Conservation (phyloP, 1,139 yeast genomes). For the Kazachstania sp. region DNA sequence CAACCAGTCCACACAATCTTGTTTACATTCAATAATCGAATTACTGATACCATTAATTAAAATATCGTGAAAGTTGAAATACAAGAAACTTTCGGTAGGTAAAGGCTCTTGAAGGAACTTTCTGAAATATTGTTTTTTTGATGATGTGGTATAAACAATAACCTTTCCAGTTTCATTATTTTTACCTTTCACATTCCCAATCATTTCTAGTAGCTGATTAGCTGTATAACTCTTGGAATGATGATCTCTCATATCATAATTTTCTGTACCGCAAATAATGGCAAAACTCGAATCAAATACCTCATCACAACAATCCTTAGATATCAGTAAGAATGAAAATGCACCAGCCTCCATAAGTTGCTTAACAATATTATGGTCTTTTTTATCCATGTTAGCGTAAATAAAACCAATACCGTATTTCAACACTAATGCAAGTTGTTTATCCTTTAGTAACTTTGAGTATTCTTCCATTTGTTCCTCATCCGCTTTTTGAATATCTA, state of each 20-base stretch:
- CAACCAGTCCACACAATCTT: slow-evolving; percentile 86
- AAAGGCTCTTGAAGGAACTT: slow-evolving; percentile 66
- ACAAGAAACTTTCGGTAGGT: slow-evolving; percentile 76
- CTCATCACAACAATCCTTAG: slow-evolving; percentile 46
- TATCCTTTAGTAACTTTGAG: slow-evolving; percentile 42
- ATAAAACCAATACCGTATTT: slow-evolving; percentile 60
- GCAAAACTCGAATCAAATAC: slow-evolving; percentile 50
- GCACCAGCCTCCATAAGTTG: slow-evolving; percentile 43
- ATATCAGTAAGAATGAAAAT: slow-evolving; percentile 47
- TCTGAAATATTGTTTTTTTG: slow-evolving; percentile 55
- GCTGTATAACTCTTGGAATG: slow-evolving; percentile 62
- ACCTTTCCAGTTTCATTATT: slow-evolving; percentile 35
- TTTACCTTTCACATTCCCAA: slow-evolving; percentile 46
- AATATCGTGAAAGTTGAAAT: slow-evolving; percentile 51
- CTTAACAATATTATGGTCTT: slow-evolving; percentile 49
- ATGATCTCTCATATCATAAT: slow-evolving; percentile 66
- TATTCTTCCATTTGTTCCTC: slow-evolving; percentile 38
- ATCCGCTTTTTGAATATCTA: slow-evolving; percentile 32
- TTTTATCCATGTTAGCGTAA: slow-evolving; percentile 49
- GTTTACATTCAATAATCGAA: slow-evolving; percentile 56
- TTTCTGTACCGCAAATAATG: slow-evolving; percentile 62
- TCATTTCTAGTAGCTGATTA: slow-evolving; percentile 61
- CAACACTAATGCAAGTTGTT: slow-evolving; percentile 38
- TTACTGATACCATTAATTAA: slow-evolving; percentile 65
- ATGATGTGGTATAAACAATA: slow-evolving; percentile 47